Base-by-base conservation (phyloP, 257 asterid genomes). In the Solanum verrucosum region DNA sequence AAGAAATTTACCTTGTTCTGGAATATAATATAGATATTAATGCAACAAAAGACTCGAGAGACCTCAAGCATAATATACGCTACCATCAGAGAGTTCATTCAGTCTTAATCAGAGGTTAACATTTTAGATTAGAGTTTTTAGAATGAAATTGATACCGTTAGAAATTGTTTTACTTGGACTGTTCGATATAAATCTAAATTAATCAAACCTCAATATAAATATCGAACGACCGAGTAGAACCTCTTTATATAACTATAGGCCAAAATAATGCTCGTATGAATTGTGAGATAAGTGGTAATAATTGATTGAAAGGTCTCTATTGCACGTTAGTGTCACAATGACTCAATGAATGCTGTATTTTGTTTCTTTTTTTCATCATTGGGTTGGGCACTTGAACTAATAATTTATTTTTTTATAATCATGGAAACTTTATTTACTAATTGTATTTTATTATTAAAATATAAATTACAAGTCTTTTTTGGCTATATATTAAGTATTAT, bases 141-240 rank as follows among this genome's bases (percentile, higher is more conserved):
- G 0, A 29, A 70, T 70, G 3, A 15, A 72, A 16, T 31, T 8
- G 4, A 1, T 31, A 31, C 3, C 9, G 1, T 0, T 71, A 71
- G 0, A 7, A 31, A 31, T 2, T 4, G 0, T 0, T 70, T 70
- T 71, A 31, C 7, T 31, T 0, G 2, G 4, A 72, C 0, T 72
- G 3, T 18, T 18, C 2, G 0, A 33, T 34, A 9, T 20, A 72
- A 33, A 72, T 8, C 0, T 34, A 9, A 18, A 72, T 20, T 72
- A 34, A 34, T 72, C 2, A 0, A 72, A 1, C 0, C 2, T 7
- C 1, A 72, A 72, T 18, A 34, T 2, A 72, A 4, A 33, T 71
- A 18, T 8, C 1, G 0, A 71, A 31, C 1, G 0, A 5, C 2
- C 6, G 6, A 3, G 5, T 15, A 34, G 4, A 71, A 16, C 79